Evolutionary conservation across 768 basidiomycete genomes (phyloP), one percentile per base, ranked within the genome.

Genomic region (Lentinula guzmanii): DNA sequence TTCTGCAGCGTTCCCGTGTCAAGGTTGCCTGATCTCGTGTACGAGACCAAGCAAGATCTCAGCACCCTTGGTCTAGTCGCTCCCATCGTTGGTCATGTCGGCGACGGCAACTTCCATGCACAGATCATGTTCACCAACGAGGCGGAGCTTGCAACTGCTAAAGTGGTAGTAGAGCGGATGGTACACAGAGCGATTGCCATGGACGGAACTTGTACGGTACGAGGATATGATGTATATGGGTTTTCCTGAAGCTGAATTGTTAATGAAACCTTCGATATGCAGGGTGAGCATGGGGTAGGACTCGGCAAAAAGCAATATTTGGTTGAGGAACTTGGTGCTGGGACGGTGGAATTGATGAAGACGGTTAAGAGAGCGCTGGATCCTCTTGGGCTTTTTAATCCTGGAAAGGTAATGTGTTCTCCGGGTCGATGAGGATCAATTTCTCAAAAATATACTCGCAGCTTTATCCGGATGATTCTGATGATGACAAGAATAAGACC

Each of bases 281-380:
- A 46, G 51, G 90, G 90, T 4, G 93, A 95, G 67, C 93, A 95
- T 67, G 93, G 93, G 2, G 90, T 95, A 9, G 93, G 93, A 0
- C 75, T 94, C 9, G 93, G 93, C 4, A 95, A 95, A 76, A 84
- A 82, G 62, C 79, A 87, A 62, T 95, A 88, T 68, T 79, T 97
- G 16, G 79, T 82, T 15, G 81, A 86, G 43, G 95, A 97, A 68
- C 79, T 97, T 0, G 94, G 95, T 0, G 77, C 77, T 28, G 91
- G 90, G 2, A 95, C 95, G 0, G 88, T 96, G 9, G 81, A 82
- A 52, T 70, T 95, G 18, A 95, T 96, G 93, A 87, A 89, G 74
- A 81, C 79, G 13, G 83, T 96, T 66, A 96, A 96, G 72, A 72
- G 74, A 60, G 77, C 85, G 0, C 70, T 93, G 8, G 93, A 94